Evolutionary conservation across 2,329 filamentous ascomycete genomes (phyloP).

Genomic region (Monascus ruber): DNA sequence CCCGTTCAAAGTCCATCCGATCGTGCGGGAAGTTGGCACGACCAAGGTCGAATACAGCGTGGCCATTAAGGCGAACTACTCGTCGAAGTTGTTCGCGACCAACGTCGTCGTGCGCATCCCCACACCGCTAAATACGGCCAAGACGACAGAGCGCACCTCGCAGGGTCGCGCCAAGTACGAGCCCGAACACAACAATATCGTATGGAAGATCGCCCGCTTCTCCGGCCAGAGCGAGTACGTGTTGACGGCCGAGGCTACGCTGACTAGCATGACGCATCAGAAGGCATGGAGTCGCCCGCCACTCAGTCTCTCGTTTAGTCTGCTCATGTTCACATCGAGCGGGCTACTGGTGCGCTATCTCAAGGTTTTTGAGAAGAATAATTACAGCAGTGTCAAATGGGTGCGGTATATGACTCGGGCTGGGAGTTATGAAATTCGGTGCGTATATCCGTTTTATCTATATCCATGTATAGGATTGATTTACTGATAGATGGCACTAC

Average conservation of each 20-base stretch:
- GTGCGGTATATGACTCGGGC: constrained; percentile 97
- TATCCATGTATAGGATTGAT: too few relatives aligned
- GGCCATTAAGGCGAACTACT: constrained; percentile 93
- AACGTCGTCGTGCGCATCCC: constrained; percentile 92
- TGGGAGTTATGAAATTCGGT: constrained; percentile 95
- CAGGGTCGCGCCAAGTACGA: constrained; percentile 98
- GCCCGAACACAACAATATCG: constrained; percentile 92
- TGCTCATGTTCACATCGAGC: constrained; percentile 97
- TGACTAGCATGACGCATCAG: constrained; percentile 96
- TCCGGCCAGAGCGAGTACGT: constrained; percentile 96
- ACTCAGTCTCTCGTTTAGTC: constrained; percentile 77
- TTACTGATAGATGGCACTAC: too few relatives aligned
- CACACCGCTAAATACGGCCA: constrained; percentile 90
- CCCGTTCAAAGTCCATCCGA: constrained; percentile 96
- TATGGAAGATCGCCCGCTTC: constrained; percentile 99
- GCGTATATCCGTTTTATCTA: constrained; percentile 5
- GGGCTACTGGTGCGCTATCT: constrained; percentile 85
- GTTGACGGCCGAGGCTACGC: constrained; percentile 78
- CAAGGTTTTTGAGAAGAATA: constrained; percentile 98
- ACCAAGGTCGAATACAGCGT: constrained; percentile 99
- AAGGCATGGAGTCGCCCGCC: constrained; percentile 94
- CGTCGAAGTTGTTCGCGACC: constrained; percentile 88
- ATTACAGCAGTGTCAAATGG: constrained; percentile 98
- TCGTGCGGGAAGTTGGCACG: constrained; percentile 93
- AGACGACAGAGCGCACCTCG: constrained; percentile 81